Conservation (phyloP, 108 stramenopile species). For the Pseudonitzschia pungens region DNA sequence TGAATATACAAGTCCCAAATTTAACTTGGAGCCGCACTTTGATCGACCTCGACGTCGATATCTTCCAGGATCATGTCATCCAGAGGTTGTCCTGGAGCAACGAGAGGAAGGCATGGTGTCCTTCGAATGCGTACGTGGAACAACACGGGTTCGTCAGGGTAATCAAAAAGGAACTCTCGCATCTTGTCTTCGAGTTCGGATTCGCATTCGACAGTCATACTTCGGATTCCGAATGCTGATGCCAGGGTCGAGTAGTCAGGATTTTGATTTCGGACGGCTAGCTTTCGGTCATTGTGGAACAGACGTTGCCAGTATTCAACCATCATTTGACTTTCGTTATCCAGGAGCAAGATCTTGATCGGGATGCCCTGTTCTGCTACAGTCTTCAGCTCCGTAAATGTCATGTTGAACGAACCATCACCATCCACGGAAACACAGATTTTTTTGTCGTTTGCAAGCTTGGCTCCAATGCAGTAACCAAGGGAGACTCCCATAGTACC, state of each 20-base stretch:
- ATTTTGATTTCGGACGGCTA: constrained; percentile 83
- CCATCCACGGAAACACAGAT: constrained; percentile 84
- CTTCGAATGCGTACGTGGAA: constrained; percentile 86
- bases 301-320: constrained; percentile 93
- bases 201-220: constrained; percentile 67
- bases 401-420: constrained; percentile 93
- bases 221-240: constrained; percentile 77
- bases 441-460: constrained; percentile 82
- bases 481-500: constrained; percentile 92
- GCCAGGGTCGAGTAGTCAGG: constrained; percentile 81
- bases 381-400: constrained; percentile 91
- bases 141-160: constrained; percentile 87
- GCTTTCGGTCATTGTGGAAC: constrained; percentile 86
- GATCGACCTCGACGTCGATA: constrained; percentile 77
- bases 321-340: constrained; percentile 94
- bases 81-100: constrained; percentile 84
- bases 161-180: constrained; percentile 78
- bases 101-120: constrained; percentile 86
- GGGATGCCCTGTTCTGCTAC: constrained; percentile 82
- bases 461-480: constrained; percentile 86
- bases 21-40: constrained; percentile 82
- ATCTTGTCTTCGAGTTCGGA: constrained; percentile 81
- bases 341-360: constrained; percentile 87
- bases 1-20: background rate
- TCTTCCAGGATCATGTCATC: constrained; percentile 89